Evolutionary conservation across 371 early-diverging fungal species (phyloP), one percentile per base, ranked within the genome.

Genomic region (Rhizopus sp.): DNA sequence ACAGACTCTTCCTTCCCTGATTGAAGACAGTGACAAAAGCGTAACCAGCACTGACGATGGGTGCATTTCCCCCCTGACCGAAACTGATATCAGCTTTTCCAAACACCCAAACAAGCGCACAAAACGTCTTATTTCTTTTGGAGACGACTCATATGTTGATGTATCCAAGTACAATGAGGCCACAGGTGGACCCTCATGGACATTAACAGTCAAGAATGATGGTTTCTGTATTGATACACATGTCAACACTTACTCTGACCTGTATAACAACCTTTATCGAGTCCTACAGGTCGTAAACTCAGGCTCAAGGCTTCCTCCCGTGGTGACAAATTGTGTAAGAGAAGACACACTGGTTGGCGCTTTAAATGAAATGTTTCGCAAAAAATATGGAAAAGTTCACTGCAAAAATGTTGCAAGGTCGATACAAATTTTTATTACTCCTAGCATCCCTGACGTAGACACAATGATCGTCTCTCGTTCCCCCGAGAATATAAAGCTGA

Each of bases 331-430:
- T 3, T 29, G 35, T 3, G 29, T 61, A 0, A 42, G 51, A 12
- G 46, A 46, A 4, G 53, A 61, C 31, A 53, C 52, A 4, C 29
- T 68, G 3, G 46, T 64, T 7, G 54, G 50, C n/a, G 44, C 60
- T 12, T 37, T 70, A 3, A 70, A 62, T 10, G 41, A 44, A 6
- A 9, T 70, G 3, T 44, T 74, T 50, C 67, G 68, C 37, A 74
- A 63, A 46, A 58, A 65, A 6, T 73, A 76, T 33, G 70, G 70
- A 1, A 70, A 66, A 55, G 66, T 69, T 2, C 70, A 70, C 7
- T 72, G 62, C 55, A 68, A 61, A 45, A 68, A 57, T 47, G 64
- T 62, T 8, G 62, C 62, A 13, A 57, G 39, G 15, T 65, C 65
- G 0, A 45, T 50, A 9, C 60, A 40, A 17, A 59, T 56, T 31